These are phyloP conservation scores for Metarhizium brunneum DNA, from an alignment of 2,329 filamentous ascomycete genomes.

Conservation along the genomic window DNA sequence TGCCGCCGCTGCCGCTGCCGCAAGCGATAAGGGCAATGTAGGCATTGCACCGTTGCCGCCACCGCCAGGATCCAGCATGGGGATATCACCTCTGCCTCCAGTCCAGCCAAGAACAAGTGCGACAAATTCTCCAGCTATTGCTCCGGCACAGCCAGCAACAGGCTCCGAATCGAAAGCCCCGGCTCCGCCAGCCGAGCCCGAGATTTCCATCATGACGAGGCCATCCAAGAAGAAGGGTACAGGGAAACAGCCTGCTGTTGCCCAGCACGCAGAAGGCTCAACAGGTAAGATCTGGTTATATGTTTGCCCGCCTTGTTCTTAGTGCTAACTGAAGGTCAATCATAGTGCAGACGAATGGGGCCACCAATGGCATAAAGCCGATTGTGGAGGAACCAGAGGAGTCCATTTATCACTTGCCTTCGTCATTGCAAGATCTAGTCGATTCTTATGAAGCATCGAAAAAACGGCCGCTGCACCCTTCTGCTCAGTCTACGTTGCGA, in stretches of 20 bases:
- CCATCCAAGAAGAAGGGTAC: conserved; percentile 31
- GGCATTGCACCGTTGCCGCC: conserved; percentile 91
- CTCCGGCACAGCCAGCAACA: conserved; percentile 36
- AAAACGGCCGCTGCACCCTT: conserved; percentile 51
- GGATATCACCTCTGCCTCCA: conserved; percentile 39
- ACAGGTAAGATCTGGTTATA: conserved; percentile 28
- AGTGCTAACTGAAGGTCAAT: not conserved
- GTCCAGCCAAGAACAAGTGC: conserved; percentile 46
- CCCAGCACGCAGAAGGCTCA: conserved; percentile 33
- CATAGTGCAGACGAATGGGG: conserved; percentile 38
- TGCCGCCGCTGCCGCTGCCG: conserved; percentile 85
- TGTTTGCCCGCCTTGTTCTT: not conserved
- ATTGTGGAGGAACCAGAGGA: conserved; percentile 42
- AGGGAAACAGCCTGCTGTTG: conserved; percentile 32
- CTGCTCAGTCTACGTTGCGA: conserved; percentile 58
- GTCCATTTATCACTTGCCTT: conserved; percentile 86
- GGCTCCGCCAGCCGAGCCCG: conserved; percentile 12
- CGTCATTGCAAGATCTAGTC: conserved; percentile 79
- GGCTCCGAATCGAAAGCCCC: conserved; percentile 11
- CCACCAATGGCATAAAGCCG: conserved; percentile 41
- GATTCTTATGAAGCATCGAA: conserved; percentile 84
- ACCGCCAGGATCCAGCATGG: conserved; percentile 56
- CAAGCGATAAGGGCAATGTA: conserved; percentile 77
- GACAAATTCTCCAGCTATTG: conserved; percentile 42
- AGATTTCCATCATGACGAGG: conserved; percentile 17